phyloP scores from a whole-genome alignment of 2,329 filamentous ascomycete genomes.

The Nemania sp. region DNA sequence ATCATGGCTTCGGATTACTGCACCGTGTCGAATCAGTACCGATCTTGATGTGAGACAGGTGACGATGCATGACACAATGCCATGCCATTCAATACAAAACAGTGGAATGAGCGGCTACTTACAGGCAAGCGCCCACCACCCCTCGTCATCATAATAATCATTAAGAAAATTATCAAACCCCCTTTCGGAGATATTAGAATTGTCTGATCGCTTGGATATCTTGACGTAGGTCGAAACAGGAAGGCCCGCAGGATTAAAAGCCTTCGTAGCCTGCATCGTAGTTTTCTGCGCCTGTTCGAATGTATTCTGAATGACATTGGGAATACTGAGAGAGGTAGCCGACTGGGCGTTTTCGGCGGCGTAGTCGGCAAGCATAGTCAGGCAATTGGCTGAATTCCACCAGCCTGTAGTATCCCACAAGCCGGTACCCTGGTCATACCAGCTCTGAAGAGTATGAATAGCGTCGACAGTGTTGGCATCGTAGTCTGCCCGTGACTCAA shows the following conservation, averaged over 20 bases:
- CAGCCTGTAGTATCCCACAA: constrained; percentile 60
- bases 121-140: constrained; percentile 63
- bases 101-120: too few species aligned
- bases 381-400: constrained; percentile 65
- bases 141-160: constrained; percentile 63
- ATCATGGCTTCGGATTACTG: constrained; percentile 57
- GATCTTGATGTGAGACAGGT: not conserved
- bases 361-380: constrained; percentile 46
- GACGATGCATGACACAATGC: not conserved
- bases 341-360: constrained; percentile 20
- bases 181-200: constrained; percentile 33
- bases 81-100: too few species aligned
- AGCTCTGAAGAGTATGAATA: constrained; percentile 49
- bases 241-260: constrained; percentile 28
- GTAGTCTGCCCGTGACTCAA: constrained; percentile 31
- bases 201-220: constrained; percentile 28
- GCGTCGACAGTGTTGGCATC: constrained; percentile 33
- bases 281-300: constrained; percentile 39
- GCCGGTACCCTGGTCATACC: constrained; percentile 57
- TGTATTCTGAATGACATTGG: constrained; percentile 39
- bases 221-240: constrained; percentile 37
- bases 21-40: not conserved
- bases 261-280: constrained; percentile 32
- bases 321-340: constrained; percentile 29
- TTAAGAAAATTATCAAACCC: constrained; percentile 55